These are phyloP conservation scores for Leccinum imitatum DNA, from an alignment of 768 basidiomycete species.

Conservation along the genomic window DNA sequence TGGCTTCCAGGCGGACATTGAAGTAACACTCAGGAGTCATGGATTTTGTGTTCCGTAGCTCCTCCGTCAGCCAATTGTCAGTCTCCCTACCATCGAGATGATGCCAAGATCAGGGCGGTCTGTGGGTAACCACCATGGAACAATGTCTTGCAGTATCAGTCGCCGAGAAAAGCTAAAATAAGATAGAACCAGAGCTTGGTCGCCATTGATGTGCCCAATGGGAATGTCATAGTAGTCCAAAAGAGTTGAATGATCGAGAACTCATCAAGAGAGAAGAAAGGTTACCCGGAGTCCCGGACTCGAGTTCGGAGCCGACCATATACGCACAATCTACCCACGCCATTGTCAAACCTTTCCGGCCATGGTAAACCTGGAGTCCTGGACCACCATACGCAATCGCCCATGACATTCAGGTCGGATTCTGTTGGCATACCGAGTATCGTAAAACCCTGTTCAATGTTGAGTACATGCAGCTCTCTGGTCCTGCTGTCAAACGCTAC, in stretches of 20 bases:
- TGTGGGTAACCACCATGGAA: constrained; percentile 95
- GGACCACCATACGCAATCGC: too few species aligned
- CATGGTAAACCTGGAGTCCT: too few species aligned
- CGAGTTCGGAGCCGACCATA: too few species aligned
- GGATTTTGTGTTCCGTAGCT: constrained; percentile 83
- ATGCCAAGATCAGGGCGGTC: constrained; percentile 57
- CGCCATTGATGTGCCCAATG: too few species aligned
- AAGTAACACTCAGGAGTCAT: constrained; percentile 81
- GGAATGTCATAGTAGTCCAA: too few species aligned
- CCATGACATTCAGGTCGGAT: too few species aligned
- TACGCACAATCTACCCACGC: too few species aligned
- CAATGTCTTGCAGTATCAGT: constrained; percentile 81
- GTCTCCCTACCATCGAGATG: constrained; percentile 90
- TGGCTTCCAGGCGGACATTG: constrained; percentile 89
- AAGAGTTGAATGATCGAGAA: too few species aligned
- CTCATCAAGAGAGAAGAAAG: too few species aligned
- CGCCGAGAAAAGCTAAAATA: constrained; percentile 92
- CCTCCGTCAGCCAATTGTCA: constrained; percentile 73
- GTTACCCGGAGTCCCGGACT: too few species aligned
- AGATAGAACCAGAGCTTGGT: constrained; percentile 48
- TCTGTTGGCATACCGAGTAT: constrained; percentile 55
- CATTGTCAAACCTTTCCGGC: too few species aligned
- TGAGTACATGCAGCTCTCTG: neutral
- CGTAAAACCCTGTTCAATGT: constrained; percentile 31
- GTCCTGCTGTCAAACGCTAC: too few species aligned